phyloP scores from a whole-genome alignment of 805 yeast genomes.

The Zygotorulaspora florentina region DNA sequence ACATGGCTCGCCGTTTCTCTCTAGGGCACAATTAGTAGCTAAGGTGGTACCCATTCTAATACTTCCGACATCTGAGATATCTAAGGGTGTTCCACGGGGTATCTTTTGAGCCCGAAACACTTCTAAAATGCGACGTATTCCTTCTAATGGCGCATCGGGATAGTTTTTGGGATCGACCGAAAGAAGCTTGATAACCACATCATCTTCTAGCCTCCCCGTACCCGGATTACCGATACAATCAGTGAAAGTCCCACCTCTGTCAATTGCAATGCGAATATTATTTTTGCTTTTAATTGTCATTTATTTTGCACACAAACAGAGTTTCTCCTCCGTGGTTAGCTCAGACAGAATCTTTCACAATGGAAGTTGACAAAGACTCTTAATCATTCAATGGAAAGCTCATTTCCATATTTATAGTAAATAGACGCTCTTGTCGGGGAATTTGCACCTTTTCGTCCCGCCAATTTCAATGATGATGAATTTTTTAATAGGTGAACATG shows the following conservation, averaged over 20 bases:
- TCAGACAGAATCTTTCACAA: too few relatives aligned
- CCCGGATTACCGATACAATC: conserved; percentile 58
- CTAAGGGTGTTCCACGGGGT: conserved; percentile 58
- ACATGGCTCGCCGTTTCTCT: conserved; percentile 86
- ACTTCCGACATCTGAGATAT: conserved; percentile 57
- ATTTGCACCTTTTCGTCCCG: neutral
- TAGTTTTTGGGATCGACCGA: conserved; percentile 89
- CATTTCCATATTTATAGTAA: too few relatives aligned
- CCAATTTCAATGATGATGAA: neutral
- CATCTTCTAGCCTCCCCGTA: conserved; percentile 47
- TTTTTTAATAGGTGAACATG: neutral
- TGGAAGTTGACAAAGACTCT: too few relatives aligned
- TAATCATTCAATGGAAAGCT: too few relatives aligned
- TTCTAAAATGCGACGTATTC: conserved; percentile 75
- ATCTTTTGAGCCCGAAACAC: conserved; percentile 48
- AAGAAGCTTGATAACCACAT: conserved; percentile 68
- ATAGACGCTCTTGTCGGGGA: neutral
- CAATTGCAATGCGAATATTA: conserved; percentile 41
- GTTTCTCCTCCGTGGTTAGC: neutral
- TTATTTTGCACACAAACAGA: neutral
- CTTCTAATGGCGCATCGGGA: conserved; percentile 88
- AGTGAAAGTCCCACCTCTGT: conserved; percentile 89
- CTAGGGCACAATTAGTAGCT: conserved; percentile 91
- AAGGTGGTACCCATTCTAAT: conserved; percentile 92
- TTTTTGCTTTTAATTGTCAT: conserved; percentile 1